Evolutionary conservation across 2,329 filamentous ascomycete species (phyloP), one percentile per base, ranked within the genome.

Genomic region (Phoma sp.): DNA sequence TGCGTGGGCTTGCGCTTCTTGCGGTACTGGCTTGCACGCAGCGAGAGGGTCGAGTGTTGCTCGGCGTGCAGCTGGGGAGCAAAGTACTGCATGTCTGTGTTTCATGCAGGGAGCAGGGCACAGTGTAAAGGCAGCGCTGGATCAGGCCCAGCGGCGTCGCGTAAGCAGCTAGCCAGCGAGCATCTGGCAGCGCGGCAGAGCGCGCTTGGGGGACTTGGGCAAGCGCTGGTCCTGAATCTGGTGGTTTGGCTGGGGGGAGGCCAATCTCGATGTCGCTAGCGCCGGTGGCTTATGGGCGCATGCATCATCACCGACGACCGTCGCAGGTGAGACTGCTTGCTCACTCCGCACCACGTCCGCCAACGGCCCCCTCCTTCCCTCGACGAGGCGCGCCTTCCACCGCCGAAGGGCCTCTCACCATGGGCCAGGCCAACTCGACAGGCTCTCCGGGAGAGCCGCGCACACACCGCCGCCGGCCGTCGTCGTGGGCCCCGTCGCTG

Each of bases 401-500:
- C 51, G 59, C 65, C 61, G 65, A 60, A 59, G 57, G 65, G 59
- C 68, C 63, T 62, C 61, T 48, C 52, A 65, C 51, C 45, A 77
- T 77, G 74, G 74, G 74, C 53, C 74, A 74, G 67, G 68, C 69
- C 59, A 69, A 64, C 60, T 76, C 75, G 21, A 29, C 62, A 57
- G 54, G 61, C 55, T 26, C 25, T n/a, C 40, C 12, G 14, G 38
- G 40, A 18, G 30, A 42, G 15, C 37, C 50, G 43, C 50, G 38
- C 28, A 62, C 65, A 37, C 56, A 61, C 50, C 61, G 62, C 47
- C 68, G 67, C 49, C 72, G 72, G 42, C 68, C 71, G 46, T 47
- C 59, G 18, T 74, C 72, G 47, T 73, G 71, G 71, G 68, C 68
- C n/a, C n/a, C n/a, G n/a, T n/a, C n/a, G n/a, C n/a, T n/a, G n/a